Percentiles rank a stretch among this genome's conserved stretches.
These are phyloP conservation scores for Quercus cerris DNA, from an alignment of 306 rosid genomes.

Conservation along the genomic window DNA sequence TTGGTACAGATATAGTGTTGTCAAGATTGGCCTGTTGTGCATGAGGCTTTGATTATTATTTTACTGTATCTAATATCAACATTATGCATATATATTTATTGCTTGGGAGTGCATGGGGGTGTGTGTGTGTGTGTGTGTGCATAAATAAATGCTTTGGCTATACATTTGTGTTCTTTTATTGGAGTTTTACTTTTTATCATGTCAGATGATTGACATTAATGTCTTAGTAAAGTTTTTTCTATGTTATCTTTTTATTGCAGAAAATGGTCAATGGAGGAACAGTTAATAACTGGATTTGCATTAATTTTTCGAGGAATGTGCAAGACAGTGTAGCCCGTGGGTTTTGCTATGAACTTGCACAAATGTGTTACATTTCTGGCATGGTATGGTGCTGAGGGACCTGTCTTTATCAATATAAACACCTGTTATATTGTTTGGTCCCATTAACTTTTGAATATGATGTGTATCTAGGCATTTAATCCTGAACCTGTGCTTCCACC, in stretches of 20 bases:
- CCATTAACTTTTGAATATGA: neutral
- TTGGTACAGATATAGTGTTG: neutral
- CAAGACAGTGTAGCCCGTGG: constrained; percentile 77
- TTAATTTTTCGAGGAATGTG: constrained; percentile 73
- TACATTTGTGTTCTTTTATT: neutral
- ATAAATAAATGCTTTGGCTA: neutral
- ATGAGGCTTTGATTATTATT: neutral
- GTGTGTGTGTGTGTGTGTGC: neutral
- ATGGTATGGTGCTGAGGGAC: constrained; percentile 51
- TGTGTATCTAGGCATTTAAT: constrained; percentile 49
- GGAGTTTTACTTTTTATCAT: neutral
- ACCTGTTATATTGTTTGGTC: neutral
- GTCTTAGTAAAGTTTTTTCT: neutral
- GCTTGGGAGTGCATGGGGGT: neutral
- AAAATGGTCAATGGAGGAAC: constrained; percentile 98
- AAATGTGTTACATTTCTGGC: constrained; percentile 87
- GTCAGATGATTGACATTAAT: too few relatives aligned
- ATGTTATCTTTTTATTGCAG: constrained; percentile 42
- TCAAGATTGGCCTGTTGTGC: neutral
- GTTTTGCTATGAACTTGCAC: constrained; percentile 83
- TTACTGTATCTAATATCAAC: too few relatives aligned
- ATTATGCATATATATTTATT: neutral
- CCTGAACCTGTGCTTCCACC: constrained; percentile 80
- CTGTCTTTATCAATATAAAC: neutral
- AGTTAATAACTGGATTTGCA: constrained; percentile 82